phyloP scores from a whole-genome alignment of 257 asterid genomes.

The Ajuga chamaepitys region DNA sequence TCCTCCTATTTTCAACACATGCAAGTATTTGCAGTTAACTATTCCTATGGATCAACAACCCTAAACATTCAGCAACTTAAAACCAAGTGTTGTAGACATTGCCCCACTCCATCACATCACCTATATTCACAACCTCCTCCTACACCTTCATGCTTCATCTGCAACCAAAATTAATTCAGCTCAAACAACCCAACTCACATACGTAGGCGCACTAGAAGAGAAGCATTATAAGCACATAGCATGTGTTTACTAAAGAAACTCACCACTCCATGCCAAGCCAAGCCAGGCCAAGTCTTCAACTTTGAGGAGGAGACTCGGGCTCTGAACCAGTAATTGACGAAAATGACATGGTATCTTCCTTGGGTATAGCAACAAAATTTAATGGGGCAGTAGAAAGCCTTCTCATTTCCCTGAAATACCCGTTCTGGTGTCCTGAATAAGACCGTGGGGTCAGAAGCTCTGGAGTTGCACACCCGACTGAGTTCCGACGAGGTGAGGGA shows the following conservation, averaged over 20 bases:
- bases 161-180: constrained; percentile 6
- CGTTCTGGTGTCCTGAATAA: constrained; percentile 59
- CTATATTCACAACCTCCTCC: constrained; percentile 39
- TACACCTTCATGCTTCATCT: constrained; percentile 14
- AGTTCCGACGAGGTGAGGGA: constrained; percentile 83
- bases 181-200: too few relatives aligned
- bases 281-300: constrained; percentile 21
- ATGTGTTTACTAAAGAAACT: constrained; percentile 3
- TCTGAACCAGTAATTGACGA: constrained; percentile 86
- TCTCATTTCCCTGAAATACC: constrained; percentile 72
- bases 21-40: constrained; percentile 18
- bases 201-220: too few relatives aligned
- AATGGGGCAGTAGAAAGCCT: constrained; percentile 79
- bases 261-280: constrained; percentile 24
- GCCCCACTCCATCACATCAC: constrained; percentile 13
- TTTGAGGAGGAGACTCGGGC: constrained; percentile 81
- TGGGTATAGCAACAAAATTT: constrained; percentile 64
- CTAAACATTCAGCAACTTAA: constrained; percentile 8
- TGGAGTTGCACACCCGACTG: constrained; percentile 60
- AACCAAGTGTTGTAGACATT: neutral
- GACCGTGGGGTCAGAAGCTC: constrained; percentile 82
- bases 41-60: constrained; percentile 19
- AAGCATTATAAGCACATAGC: neutral
- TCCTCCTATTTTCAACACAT: constrained; percentile 9
- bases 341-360: constrained; percentile 86